phyloP scores from a whole-genome alignment of 2,329 filamentous ascomycete species.

The Penicillium sp. region DNA sequence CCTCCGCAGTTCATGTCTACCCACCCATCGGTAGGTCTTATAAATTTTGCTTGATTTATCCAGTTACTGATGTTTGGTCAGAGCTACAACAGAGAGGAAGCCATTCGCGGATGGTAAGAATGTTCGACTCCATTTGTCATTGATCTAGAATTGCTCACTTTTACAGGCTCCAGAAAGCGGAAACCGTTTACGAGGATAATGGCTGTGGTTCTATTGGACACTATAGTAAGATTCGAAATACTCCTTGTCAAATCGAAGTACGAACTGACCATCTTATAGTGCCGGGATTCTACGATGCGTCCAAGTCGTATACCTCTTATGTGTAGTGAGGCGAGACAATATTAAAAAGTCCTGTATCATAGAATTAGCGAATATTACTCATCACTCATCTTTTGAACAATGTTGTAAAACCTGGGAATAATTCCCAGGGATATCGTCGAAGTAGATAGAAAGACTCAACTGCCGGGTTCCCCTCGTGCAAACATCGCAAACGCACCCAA shows the following conservation, averaged over 20 bases:
- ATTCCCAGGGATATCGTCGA: neutral
- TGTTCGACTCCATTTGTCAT: neutral
- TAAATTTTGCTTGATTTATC: fast-evolving
- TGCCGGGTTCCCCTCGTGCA: slow-evolving; percentile 33
- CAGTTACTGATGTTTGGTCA: slow-evolving; percentile 14
- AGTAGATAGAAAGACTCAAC: slow-evolving; percentile 8
- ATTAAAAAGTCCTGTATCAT: neutral
- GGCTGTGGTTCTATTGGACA: slow-evolving; percentile 31
- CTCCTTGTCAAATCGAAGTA: neutral
- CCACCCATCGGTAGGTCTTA: slow-evolving; percentile 48
- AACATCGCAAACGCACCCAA: slow-evolving; percentile 36
- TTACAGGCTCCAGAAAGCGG: slow-evolving; percentile 38
- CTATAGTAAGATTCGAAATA: slow-evolving; percentile 24
- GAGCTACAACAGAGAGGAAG: slow-evolving; percentile 52
- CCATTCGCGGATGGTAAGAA: slow-evolving; percentile 49
- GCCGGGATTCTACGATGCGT: slow-evolving; percentile 18
- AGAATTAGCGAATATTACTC: neutral
- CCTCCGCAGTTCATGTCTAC: slow-evolving; percentile 57
- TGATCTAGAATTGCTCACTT: slow-evolving; percentile 12
- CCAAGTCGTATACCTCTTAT: slow-evolving; percentile 7
- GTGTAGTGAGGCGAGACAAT: slow-evolving; percentile 3
- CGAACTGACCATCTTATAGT: slow-evolving; percentile 10
- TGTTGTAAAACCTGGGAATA: too few relatives aligned
- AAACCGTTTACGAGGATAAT: slow-evolving; percentile 36
- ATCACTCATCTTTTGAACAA: neutral